phyloP scores from a whole-genome alignment of 306 rosid species.

The Vigna reflexopilosa region DNA sequence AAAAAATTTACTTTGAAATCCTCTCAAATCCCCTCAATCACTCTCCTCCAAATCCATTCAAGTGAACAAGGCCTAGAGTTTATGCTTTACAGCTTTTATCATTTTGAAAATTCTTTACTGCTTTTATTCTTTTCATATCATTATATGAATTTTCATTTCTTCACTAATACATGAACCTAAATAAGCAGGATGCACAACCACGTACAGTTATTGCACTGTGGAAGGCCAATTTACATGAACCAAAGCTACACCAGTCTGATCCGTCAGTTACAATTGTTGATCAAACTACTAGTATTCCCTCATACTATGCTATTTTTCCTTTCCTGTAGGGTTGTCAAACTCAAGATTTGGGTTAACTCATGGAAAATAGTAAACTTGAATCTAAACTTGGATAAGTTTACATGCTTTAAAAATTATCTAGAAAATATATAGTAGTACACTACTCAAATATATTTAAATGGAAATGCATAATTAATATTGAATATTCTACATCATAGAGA shows the following conservation, averaged over 20 bases:
- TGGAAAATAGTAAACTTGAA: neutral
- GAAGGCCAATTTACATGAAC: conserved; percentile 86
- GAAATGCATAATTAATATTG: conserved; percentile 6
- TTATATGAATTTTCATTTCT: conserved; percentile 35
- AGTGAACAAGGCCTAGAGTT: neutral
- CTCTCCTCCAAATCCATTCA: too few relatives aligned
- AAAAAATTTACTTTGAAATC: too few relatives aligned
- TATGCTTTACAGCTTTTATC: conserved; percentile 33
- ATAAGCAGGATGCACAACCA: conserved; percentile 85
- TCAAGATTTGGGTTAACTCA: neutral
- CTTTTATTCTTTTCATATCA: conserved; percentile 14
- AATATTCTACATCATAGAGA: conserved; percentile 7
- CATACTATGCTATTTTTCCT: conserved; percentile 32
- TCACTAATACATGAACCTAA: conserved; percentile 34
- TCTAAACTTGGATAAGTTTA: neutral
- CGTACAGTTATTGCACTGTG: conserved; percentile 73
- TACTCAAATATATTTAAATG: neutral
- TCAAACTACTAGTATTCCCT: conserved; percentile 61
- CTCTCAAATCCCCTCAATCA: too few relatives aligned
- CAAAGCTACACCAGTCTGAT: conserved; percentile 81
- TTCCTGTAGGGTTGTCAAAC: conserved; percentile 18
- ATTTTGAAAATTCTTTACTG: conserved; percentile 11
- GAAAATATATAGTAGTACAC: conserved; percentile 1
- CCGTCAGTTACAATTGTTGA: conserved; percentile 75
- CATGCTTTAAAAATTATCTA: neutral